A percentile compares a stretch with the other conserved stretches of the same genome.
These are phyloP conservation scores for Urochloa ruziziensis DNA, from an alignment of 176 grass and related monocot species.

Conservation along the genomic window DNA sequence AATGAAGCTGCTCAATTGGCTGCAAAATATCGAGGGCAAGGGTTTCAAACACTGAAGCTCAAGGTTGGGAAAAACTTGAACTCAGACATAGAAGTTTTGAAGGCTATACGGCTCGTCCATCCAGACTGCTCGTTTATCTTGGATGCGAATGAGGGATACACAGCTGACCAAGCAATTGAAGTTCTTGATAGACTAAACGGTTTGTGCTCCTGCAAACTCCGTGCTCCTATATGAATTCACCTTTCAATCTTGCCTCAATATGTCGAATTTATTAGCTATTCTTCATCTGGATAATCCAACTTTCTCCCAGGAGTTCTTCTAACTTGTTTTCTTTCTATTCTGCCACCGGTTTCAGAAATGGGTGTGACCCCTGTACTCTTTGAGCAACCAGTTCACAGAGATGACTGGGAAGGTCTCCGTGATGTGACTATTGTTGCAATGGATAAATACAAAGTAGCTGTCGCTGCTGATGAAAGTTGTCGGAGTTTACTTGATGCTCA, in stretches of 20 bases:
- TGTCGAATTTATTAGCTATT: not conserved
- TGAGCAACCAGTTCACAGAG: slow-evolving; percentile 94
- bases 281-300: not conserved
- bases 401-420: slow-evolving; percentile 84
- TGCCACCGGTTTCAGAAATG: slow-evolving; percentile 62
- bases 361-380: slow-evolving; percentile 83
- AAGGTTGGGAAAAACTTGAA: slow-evolving; percentile 89
- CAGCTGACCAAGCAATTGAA: slow-evolving; percentile 79
- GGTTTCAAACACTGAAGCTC: slow-evolving; percentile 86
- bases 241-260: not conserved
- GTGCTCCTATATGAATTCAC: not conserved
- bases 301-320: not conserved
- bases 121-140: slow-evolving; percentile 85
- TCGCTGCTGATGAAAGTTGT: slow-evolving; percentile 98
- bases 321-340: not conserved
- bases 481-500: slow-evolving; percentile 67
- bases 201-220: slow-evolving; percentile 11
- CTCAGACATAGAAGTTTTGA: slow-evolving; percentile 82
- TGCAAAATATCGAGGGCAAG: slow-evolving; percentile 72
- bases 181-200: slow-evolving; percentile 90
- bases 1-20: slow-evolving; percentile 82
- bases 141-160: slow-evolving; percentile 97
- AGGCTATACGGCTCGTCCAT: slow-evolving; percentile 72
- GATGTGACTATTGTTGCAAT: slow-evolving; percentile 71
- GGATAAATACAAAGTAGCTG: slow-evolving; percentile 72